Base-by-base conservation (phyloP, 1,284 basidiomycete species). In the Flammula alnicola region DNA sequence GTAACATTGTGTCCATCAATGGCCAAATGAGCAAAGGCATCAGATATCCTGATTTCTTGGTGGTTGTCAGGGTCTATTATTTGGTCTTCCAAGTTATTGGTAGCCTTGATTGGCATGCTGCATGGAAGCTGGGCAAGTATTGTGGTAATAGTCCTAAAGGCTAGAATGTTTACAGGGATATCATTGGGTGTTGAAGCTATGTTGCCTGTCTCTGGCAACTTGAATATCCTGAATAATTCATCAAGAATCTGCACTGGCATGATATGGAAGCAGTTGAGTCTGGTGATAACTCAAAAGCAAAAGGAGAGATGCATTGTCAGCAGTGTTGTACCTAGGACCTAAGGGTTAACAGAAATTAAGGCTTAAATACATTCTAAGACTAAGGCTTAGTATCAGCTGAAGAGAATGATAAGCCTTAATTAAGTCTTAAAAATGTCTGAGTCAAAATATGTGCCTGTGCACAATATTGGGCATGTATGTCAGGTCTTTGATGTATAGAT, bases 251-350 rank as follows among this genome's bases (percentile, higher is more conserved):
- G n/a, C n/a, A n/a, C n/a, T n/a, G n/a, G n/a, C n/a, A n/a, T n/a
- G n/a, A n/a, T n/a, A n/a, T n/a, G n/a, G n/a, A n/a, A n/a, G n/a
- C n/a, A n/a, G n/a, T n/a, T n/a, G n/a, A n/a, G n/a, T n/a, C n/a
- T n/a, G n/a, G n/a, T n/a, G n/a, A n/a, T n/a, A n/a, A n/a, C n/a
- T n/a, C n/a, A n/a, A n/a, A n/a, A n/a, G n/a, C n/a, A n/a, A n/a
- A n/a, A n/a, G n/a, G n/a, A n/a, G n/a, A n/a, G n/a, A n/a, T n/a
- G n/a, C n/a, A n/a, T n/a, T n/a, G n/a, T n/a, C n/a, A n/a, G n/a
- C 54, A 55, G 54, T 56, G 50, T 56, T 56, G 54, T 31, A 43
- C 31, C 39, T 49, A 56, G 53, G 47, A 14, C 38, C 44, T 56
- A 53, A 47, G 26, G 41, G 27, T 56, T 56, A 56, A 47, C 53